A percentile compares a stretch with the other conserved stretches of the same genome.
Conservation (phyloP, 352 stramenopile species). For the Aphanomyces invadans region DNA sequence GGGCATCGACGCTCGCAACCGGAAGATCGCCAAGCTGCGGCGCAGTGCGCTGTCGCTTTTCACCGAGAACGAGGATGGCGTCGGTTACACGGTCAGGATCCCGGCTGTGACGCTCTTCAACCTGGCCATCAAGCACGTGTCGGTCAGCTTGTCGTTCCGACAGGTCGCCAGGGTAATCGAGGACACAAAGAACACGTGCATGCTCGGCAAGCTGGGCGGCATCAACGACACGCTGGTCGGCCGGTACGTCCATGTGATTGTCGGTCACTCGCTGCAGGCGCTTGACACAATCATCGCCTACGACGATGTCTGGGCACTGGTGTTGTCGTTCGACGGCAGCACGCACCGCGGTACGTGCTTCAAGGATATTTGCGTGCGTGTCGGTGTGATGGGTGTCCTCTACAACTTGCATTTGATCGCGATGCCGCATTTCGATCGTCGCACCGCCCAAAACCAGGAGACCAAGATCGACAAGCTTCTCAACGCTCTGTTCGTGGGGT, state of each 20-base stretch:
- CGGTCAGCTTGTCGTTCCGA: background rate
- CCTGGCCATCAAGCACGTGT: background rate
- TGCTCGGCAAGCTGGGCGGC: background rate
- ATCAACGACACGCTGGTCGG: background rate
- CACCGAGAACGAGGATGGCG: background rate
- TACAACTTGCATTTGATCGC: background rate
- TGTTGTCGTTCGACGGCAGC: background rate
- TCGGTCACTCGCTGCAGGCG: background rate
- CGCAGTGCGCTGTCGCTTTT: background rate
- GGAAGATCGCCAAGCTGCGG: background rate
- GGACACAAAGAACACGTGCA: background rate
- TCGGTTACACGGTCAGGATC: background rate
- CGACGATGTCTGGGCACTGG: background rate
- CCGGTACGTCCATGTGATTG: background rate
- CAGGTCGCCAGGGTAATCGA: background rate
- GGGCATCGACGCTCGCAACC: background rate
- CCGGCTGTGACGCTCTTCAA: background rate
- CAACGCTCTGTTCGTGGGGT: background rate
- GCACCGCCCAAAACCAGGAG: background rate
- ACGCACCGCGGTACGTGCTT: background rate
- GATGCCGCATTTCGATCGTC: background rate
- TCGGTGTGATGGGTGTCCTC: background rate
- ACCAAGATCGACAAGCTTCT: background rate
- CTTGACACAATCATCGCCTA: background rate
- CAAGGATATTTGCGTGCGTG: background rate